Conservation (phyloP, 371 early-diverging fungal species). For the Parasitella parasitica region DNA sequence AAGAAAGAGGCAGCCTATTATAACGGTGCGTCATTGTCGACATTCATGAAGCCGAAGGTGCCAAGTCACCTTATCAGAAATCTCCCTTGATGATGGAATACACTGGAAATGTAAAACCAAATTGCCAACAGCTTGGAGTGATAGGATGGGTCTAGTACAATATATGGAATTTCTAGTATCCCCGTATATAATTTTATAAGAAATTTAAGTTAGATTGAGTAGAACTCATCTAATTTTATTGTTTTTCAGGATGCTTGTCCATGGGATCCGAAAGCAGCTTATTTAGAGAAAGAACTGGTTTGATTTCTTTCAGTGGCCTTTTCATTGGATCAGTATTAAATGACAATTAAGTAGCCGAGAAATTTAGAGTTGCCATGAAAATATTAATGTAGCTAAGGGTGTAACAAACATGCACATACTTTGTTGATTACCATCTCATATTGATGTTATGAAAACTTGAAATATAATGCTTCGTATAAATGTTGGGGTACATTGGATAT, state of each 20-base stretch:
- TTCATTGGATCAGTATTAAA: conserved; percentile 17
- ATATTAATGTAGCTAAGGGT: too few species aligned
- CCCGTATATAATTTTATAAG: conserved; percentile 16
- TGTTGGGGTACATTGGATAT: background rate
- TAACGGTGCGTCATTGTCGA: conserved; percentile 11
- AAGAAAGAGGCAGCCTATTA: conserved; percentile 22
- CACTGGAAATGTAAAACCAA: conserved; percentile 16
- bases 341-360: conserved; percentile 17
- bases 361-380: too few species aligned
- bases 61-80: conserved; percentile 19
- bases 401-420: too few species aligned
- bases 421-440: too few species aligned
- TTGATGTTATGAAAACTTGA: too few species aligned
- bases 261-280: conserved; percentile 16
- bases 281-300: conserved; percentile 12
- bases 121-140: conserved; percentile 18
- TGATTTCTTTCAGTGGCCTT: conserved; percentile 15
- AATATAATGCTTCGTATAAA: too few species aligned
- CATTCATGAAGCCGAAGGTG: conserved; percentile 17
- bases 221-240: conserved; percentile 14
- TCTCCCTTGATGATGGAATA: conserved; percentile 17
- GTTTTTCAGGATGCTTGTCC: conserved; percentile 15
- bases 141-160: conserved; percentile 15
- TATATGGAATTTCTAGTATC: conserved; percentile 18
- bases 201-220: conserved; percentile 9